Percentiles rank a stretch among this genome's conserved stretches.
phyloP scores from a whole-genome alignment of 2,329 filamentous ascomycete species.

The Paramyrothecium roridum region DNA sequence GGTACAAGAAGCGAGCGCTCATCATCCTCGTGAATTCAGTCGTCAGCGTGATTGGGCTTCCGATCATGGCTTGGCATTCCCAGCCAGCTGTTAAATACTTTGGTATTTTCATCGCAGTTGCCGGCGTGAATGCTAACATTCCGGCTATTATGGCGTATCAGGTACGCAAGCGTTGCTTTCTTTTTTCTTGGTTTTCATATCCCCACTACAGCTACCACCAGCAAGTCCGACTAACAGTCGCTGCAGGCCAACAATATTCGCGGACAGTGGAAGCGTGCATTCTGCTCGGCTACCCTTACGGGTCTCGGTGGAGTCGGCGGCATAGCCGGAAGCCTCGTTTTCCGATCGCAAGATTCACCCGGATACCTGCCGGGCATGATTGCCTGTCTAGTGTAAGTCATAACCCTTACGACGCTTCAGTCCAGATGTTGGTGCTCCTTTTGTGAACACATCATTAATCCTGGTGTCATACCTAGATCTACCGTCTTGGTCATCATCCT shows the following conservation, averaged over 20 bases:
- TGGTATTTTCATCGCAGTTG: slow-evolving; percentile 15
- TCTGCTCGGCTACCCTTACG: slow-evolving; percentile 14
- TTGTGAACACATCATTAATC: no score
- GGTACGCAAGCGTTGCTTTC: no score
- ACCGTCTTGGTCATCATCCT: no score
- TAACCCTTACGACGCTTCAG: no score
- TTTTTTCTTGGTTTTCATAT: no score
- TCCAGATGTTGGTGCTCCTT: no score
- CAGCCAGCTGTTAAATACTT: slow-evolving; percentile 13
- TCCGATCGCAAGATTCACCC: slow-evolving; percentile 13
- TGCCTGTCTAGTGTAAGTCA: no score
- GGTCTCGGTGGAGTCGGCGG: slow-evolving; percentile 17
- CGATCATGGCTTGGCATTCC: slow-evolving; percentile 8
- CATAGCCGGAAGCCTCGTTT: slow-evolving; percentile 13
- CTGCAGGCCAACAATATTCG: slow-evolving; percentile 16
- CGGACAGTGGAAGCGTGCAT: slow-evolving; percentile 18
- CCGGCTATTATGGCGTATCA: slow-evolving; percentile 12
- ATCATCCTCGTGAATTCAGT: slow-evolving; percentile 12
- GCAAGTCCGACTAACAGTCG: neutral
- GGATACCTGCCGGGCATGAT: slow-evolving; percentile 9
- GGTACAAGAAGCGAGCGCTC: slow-evolving; percentile 13
- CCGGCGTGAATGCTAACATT: slow-evolving; percentile 11
- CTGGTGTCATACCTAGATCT: no score
- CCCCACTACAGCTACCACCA: no score
- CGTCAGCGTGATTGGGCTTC: slow-evolving; percentile 10